phyloP scores from a whole-genome alignment of 1,284 basidiomycete species.

The Cryptococcus wingfieldii region DNA sequence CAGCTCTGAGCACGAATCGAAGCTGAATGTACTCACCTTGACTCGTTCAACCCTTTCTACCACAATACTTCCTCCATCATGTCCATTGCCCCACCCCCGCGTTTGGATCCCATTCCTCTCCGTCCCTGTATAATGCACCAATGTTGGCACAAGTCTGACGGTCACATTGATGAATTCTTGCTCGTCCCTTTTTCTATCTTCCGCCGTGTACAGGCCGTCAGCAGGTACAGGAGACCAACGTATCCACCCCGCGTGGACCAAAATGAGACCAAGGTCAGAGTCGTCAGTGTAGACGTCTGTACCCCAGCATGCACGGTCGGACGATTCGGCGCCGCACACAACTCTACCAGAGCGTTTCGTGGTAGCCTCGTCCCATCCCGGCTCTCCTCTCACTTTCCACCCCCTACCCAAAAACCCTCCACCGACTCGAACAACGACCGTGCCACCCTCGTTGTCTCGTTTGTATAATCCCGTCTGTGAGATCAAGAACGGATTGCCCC shows the following conservation, averaged over 20 bases:
- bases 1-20: not conserved
- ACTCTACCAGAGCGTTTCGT: slow-evolving; percentile 8
- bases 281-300: slow-evolving; percentile 61
- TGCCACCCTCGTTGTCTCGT: slow-evolving; percentile 24
- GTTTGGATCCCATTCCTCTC: slow-evolving; percentile 52
- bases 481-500: slow-evolving; percentile 29
- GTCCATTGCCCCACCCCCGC: slow-evolving; percentile 56
- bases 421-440: slow-evolving; percentile 32
- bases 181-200: slow-evolving; percentile 8
- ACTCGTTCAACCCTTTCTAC: slow-evolving; percentile 52
- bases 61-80: slow-evolving; percentile 55
- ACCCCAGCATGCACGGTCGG: slow-evolving; percentile 51
- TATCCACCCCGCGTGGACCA: slow-evolving; percentile 56
- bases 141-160: slow-evolving; percentile 53
- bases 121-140: slow-evolving; percentile 54
- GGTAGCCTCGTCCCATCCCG: slow-evolving; percentile 40
- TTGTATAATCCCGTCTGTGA: slow-evolving; percentile 14
- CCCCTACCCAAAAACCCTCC: slow-evolving; percentile 34
- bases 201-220: slow-evolving; percentile 4
- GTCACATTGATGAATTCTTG: slow-evolving; percentile 50
- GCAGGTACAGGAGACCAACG: slow-evolving; percentile 31
- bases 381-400: slow-evolving; percentile 43
- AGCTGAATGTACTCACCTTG: slow-evolving; percentile 36
- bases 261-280: slow-evolving; percentile 54
- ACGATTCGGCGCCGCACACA: slow-evolving; percentile 16